Conservation (phyloP, 495 filamentous ascomycete genomes). For the Corynascus novoguineensis region DNA sequence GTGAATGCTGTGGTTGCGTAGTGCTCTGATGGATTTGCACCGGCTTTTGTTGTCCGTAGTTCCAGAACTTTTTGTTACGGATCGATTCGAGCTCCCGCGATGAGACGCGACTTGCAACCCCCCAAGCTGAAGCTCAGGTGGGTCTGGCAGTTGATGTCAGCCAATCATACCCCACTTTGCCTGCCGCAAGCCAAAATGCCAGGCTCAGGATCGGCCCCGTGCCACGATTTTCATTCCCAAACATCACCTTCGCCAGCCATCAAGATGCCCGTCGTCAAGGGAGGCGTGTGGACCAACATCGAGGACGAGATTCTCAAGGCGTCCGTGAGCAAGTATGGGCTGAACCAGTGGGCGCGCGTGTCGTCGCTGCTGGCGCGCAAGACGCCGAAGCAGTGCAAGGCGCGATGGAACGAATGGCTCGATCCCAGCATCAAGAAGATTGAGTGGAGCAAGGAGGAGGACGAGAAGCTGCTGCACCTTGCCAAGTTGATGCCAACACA, state of each 20-base stretch:
- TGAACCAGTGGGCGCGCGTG: slow-evolving; percentile 98
- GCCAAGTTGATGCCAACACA: slow-evolving; percentile 99
- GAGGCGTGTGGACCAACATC: slow-evolving; percentile 81
- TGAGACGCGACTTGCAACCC: background rate
- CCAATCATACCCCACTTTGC: slow-evolving; percentile 1
- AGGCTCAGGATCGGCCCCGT: background rate
- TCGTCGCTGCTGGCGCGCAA: slow-evolving; percentile 96
- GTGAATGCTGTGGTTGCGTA: background rate
- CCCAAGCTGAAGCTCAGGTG: background rate
- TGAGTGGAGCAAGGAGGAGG: slow-evolving; percentile 98
- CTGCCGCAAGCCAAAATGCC: slow-evolving; percentile 2
- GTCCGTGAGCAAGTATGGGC: slow-evolving; percentile 90
- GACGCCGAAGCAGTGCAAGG: slow-evolving; percentile 98
- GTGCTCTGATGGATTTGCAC: background rate
- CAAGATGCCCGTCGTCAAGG: slow-evolving; percentile 94
- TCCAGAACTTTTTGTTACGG: background rate
- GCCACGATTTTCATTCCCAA: background rate
- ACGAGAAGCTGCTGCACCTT: slow-evolving; percentile 92
- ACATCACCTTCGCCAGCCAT: slow-evolving; percentile 1
- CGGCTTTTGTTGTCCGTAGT: background rate
- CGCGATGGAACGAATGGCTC: slow-evolving; percentile 96
- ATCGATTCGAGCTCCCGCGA: background rate
- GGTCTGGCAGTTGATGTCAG: background rate
- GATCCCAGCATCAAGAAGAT: slow-evolving; percentile 96
- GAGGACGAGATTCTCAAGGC: slow-evolving; percentile 96